Evolutionary conservation across 2,329 filamentous ascomycete species (phyloP), one percentile per base, ranked within the genome.

Genomic region (Trichoderma sp.): DNA sequence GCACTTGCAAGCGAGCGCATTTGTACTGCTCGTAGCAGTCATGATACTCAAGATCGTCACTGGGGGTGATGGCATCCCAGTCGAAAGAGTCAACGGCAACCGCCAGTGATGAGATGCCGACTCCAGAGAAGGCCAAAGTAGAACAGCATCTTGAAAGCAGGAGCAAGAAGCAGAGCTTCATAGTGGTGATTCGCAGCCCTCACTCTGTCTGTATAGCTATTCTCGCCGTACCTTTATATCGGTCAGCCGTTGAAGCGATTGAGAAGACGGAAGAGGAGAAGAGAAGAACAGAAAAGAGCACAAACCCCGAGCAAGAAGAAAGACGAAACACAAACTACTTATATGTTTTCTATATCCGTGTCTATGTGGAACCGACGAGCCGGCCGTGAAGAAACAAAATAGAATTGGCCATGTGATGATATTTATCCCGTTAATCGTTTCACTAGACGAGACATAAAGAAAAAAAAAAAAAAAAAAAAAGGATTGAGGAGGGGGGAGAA

Each of bases 71-170:
- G 30, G 70, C 54, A 1, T 70, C 32, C 81, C 81, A 83, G 70
- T 81, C 70, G 70, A 82, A 82, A n/a, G 18, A 16, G 4, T 43
- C 51, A 14, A 24, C 13, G 8, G n/a, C 18, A 51, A 10, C 26
- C 28, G 16, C 0, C 5, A 28, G 8, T 10, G 1, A 8, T 8
- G 55, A 56, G 8, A 56, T 26, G 10, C 49, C 21, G 37, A n/a
- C 46, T 34, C 46, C 10, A 13, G 49, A 28, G 5, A 3, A 89
- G 81, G 10, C 87, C 84, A 0, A 86, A 83, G 87, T 86, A 89
- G 21, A 51, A 55, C 56, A 83, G 4, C 76, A 73, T 4, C 78
- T 73, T 11, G 58, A 52, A 3, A 76, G 73, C 21, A 79, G 71
- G n/a, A 78, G 66, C 55, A 75, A 71, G 7, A 73, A 32, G 51